Evolutionary conservation across 306 rosid species (phyloP), one percentile per base, ranked within the genome.

Genomic region (Arachis hypogaea): DNA sequence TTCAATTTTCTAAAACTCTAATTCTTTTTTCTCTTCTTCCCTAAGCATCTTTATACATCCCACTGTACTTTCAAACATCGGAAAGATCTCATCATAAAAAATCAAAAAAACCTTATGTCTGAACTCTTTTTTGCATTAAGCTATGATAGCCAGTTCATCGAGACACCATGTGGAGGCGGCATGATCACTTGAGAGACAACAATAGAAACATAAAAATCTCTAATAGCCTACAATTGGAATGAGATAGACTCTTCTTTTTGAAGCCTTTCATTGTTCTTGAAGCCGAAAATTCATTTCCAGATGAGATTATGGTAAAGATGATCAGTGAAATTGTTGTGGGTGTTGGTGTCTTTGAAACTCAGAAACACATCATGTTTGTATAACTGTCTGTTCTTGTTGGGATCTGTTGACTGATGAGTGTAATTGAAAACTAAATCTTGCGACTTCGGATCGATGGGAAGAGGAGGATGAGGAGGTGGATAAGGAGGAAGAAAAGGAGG

Each of bases 41-140:
- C 18, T 18, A 66, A 11, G 71, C 58, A 0, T 47, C 5, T 22
- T 47, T 18, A 5, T 47, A 47, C 11, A 29, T 12, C 4, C 59
- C 71, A 28, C 3, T 29, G 29, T 47, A 44, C 0, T 66, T 55
- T 57, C 66, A 7, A 0, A 43, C 66, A 42, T 70, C 30, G 4
- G 30, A 70, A 10, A 66, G 56, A 57, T 57, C 56, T 0, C 66
- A 6, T 54, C 69, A 40, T 73, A 14, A 14, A 62, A 73, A 50
- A 62, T 7, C 2, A 52, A 64, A 2, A 56, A 7, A 58, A 57
- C 45, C 2, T 14, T 58, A 9, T 43, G 57, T 3, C 11, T 4
- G 1, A 38, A 7, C 5, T 56, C 4, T 30, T 6, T 12, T 0
- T 1, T 42, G 47, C 14, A 9, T 3, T 54, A 40, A 16, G 11